Evolutionary conservation across 2,329 filamentous ascomycete genomes (phyloP), one percentile per base, ranked within the genome.

Genomic region (Podosphaera xanthii): DNA sequence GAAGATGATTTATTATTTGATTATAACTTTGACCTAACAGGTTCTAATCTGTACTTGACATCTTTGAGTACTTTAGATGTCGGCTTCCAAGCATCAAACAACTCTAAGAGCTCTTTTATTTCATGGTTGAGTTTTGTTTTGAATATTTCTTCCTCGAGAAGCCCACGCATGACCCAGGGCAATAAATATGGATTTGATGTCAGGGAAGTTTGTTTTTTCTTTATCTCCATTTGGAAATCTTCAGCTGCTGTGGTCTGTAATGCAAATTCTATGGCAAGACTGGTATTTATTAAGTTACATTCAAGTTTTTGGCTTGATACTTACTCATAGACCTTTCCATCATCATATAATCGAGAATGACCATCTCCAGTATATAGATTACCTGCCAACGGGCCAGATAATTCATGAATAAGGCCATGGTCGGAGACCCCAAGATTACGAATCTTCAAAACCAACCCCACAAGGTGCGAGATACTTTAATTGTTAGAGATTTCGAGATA

Each of bases 81-180:
- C 0, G 92, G 92, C 68, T 86, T 90, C 92, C 92, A 98, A 58
- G 87, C 82, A 69, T 97, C 90, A 70, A 97, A 98, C 70, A 94
- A 82, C 61, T 75, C 76, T n/a, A 98, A 74, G 57, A 98, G 71
- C 67, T 88, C 80, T 61, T 80, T 79, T 5, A 87, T 88, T 72
- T 98, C 92, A 1, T 77, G 72, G 38, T 80, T 80, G 22, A 94
- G 72, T 68, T 94, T 86, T 31, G 81, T 86, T 70, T 86, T 89
- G 33, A 97, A 91, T 66, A 88, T 82, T 22, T 92, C 85, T 70
- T 98, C 92, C 69, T 97, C 92, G 2, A 98, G 73, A 60, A 98
- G 73, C 0, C 92, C 92, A 6, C 92, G 81, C 83, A 98, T 92
- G 42, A 92, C 91, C 83, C 94, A 98, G 0, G 92, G 92, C 12